Conservation (phyloP, 768 basidiomycete species). For the Boletus barrowsii region DNA sequence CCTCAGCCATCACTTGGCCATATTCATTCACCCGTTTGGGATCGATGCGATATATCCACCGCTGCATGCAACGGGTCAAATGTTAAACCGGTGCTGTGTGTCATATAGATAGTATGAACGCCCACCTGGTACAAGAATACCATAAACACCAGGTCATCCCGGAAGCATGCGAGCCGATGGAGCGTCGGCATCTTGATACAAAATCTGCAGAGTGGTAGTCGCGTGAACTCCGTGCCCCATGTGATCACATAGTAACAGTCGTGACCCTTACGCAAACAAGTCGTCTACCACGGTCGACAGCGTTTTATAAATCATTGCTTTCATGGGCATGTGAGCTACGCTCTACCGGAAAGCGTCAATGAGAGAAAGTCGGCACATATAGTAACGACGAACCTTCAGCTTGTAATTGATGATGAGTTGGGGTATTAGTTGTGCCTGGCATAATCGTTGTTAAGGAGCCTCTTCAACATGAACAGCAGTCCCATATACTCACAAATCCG, state of each 20-base stretch:
- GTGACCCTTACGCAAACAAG: constrained; percentile 70
- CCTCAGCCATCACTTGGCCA: constrained; percentile 72
- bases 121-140: constrained; percentile 89
- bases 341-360: constrained; percentile 46
- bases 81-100: constrained; percentile 7
- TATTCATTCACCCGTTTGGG: constrained; percentile 95
- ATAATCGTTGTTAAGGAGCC: constrained; percentile 14
- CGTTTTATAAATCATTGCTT: constrained; percentile 95
- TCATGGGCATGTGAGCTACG: constrained; percentile 98
- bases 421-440: constrained; percentile 78
- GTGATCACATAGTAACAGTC: constrained; percentile 11
- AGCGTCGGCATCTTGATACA: constrained; percentile 97
- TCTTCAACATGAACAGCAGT: background rate
- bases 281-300: constrained; percentile 90
- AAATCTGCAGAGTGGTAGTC: constrained; percentile 50
- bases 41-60: constrained; percentile 97
- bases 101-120: constrained; percentile 8
- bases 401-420: constrained; percentile 97
- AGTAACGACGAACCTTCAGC: constrained; percentile 62
- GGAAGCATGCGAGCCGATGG: constrained; percentile 87
- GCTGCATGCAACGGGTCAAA: constrained; percentile 42
- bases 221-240: constrained; percentile 16
- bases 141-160: constrained; percentile 88
- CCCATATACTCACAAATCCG: constrained; percentile 76
- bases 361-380: constrained; percentile 4